Evolutionary conservation across 208 protist genomes (phyloP).

Genomic region (Novymonas esmeraldas): DNA sequence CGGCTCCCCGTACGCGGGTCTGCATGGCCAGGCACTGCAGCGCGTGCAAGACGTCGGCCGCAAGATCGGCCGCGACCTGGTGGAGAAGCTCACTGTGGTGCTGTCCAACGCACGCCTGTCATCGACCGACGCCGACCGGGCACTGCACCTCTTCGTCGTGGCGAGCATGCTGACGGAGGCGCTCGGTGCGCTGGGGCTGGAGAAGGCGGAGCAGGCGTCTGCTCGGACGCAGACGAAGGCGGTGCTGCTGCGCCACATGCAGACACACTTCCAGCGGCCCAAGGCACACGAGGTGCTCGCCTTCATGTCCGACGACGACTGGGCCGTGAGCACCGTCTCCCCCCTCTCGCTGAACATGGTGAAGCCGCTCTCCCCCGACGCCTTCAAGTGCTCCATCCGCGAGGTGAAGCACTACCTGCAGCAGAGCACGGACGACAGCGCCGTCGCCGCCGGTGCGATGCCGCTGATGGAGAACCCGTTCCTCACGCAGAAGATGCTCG

Average conservation of each 20-base stretch:
- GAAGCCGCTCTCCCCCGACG: slow-evolving; percentile 46
- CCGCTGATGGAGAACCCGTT: slow-evolving; percentile 77
- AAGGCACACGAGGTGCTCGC: slow-evolving; percentile 61
- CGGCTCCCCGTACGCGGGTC: slow-evolving; percentile 29
- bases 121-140: slow-evolving; percentile 60
- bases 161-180: slow-evolving; percentile 77
- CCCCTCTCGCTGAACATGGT: slow-evolving; percentile 66
- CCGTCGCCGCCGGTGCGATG: slow-evolving; percentile 23
- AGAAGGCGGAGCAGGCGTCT: slow-evolving; percentile 42
- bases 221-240: slow-evolving; percentile 56
- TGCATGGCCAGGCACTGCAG: slow-evolving; percentile 52
- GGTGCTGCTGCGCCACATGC: slow-evolving; percentile 56
- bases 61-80: slow-evolving; percentile 66
- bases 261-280: slow-evolving; percentile 48
- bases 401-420: slow-evolving; percentile 71
- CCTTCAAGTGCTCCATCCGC: slow-evolving; percentile 50
- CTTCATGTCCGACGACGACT: slow-evolving; percentile 77
- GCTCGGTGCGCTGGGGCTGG: slow-evolving; percentile 46
- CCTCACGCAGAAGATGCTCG: slow-evolving; percentile 57
- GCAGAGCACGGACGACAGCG: slow-evolving; percentile 30
- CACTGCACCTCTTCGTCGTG: slow-evolving; percentile 82
- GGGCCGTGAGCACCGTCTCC: slow-evolving; percentile 50
- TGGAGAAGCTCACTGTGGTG: slow-evolving; percentile 71
- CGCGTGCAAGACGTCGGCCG: slow-evolving; percentile 52
- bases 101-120: slow-evolving; percentile 46